Conservation (phyloP, 306 rosid species). For the Bauhinia variegata region DNA sequence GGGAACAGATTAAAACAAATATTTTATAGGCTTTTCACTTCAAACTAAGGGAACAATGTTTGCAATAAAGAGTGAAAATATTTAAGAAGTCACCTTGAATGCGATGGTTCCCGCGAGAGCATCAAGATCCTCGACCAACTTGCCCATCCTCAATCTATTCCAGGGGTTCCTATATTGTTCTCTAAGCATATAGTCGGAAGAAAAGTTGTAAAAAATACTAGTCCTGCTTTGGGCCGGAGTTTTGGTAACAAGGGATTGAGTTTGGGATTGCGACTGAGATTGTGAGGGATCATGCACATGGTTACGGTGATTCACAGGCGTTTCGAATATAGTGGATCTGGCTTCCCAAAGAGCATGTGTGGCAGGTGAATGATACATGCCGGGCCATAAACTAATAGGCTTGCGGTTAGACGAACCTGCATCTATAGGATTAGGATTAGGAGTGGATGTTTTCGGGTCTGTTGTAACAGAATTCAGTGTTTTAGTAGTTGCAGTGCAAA, state of each 20-base stretch:
- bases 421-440: conserved; percentile 43
- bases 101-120: conserved; percentile 93
- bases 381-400: conserved; percentile 73
- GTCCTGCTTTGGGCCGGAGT: conserved; percentile 69
- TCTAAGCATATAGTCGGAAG: conserved; percentile 66
- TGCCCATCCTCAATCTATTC: conserved; percentile 78
- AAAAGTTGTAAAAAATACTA: conserved; percentile 61
- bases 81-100: conserved; percentile 51
- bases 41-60: too few relatives aligned
- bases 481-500: neutral
- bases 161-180: conserved; percentile 89
- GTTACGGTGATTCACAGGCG: neutral
- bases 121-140: conserved; percentile 81
- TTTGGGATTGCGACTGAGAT: neutral
- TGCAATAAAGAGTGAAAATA: conserved; percentile 18
- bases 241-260: conserved; percentile 32
- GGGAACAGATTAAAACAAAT: too few relatives aligned
- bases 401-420: conserved; percentile 72
- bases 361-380: conserved; percentile 75
- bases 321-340: conserved; percentile 59
- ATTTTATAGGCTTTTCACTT: too few relatives aligned
- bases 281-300: neutral
- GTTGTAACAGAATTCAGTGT: conserved; percentile 36
- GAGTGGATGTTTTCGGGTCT: conserved; percentile 7
- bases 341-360: conserved; percentile 92